Evolutionary conservation across 129 eudicot species (phyloP).

Genomic region (Artemisia annua): DNA sequence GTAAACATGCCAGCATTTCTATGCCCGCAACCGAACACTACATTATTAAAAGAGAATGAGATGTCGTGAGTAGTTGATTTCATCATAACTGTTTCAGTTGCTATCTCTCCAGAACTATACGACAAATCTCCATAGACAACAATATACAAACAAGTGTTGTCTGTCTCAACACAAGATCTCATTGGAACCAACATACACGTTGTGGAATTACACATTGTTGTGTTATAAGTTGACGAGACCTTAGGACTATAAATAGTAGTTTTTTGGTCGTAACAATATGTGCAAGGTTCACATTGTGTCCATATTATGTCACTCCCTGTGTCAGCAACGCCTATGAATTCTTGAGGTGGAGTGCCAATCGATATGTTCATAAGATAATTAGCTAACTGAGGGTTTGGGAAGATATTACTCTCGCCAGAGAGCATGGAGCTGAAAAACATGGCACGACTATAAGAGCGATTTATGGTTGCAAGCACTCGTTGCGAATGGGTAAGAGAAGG

Average conservation of each 20-base stretch:
- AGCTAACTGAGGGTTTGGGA: constrained; percentile 27
- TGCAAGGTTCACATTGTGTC: constrained; percentile 54
- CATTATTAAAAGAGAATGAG: constrained; percentile 11
- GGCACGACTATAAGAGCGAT: constrained; percentile 30
- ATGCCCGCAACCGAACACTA: constrained; percentile 39
- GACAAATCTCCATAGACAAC: constrained; percentile 35
- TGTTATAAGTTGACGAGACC: constrained; percentile 30
- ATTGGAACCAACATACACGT: constrained; percentile 24
- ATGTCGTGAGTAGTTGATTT: neutral
- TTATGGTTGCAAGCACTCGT: constrained; percentile 24
- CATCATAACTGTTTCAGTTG: constrained; percentile 38
- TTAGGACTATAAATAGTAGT: constrained; percentile 36
- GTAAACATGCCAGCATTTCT: constrained; percentile 39
- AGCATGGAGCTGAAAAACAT: constrained; percentile 26
- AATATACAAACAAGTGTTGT: constrained; percentile 32
- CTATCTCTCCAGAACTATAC: constrained; percentile 35
- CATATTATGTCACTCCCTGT: constrained; percentile 48
- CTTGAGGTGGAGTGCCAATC: constrained; percentile 39
- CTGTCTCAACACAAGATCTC: constrained; percentile 15
- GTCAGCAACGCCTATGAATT: constrained; percentile 38
- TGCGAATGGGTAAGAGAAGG: constrained; percentile 25
- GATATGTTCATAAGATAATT: constrained; percentile 41
- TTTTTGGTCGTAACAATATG: constrained; percentile 38
- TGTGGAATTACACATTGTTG: constrained; percentile 25
- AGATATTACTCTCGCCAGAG: constrained; percentile 23